Base-by-base conservation (phyloP, 257 asterid species). In the Rehmannia glutinosa region DNA sequence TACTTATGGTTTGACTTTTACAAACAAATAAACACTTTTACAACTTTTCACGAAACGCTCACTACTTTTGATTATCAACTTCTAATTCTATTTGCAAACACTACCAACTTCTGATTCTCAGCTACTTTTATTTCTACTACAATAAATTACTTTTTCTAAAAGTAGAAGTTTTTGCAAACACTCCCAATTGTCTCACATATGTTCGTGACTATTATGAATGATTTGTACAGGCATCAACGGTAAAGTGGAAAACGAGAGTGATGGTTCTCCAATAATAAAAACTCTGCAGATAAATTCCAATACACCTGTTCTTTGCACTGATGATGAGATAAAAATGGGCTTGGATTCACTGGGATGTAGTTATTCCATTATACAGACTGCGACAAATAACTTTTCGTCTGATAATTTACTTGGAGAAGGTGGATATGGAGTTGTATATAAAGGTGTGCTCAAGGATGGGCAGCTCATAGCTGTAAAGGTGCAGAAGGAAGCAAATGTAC, bases 371-470 rank as follows among this genome's bases (percentile, higher is more conserved):
- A 72, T 84, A 69, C 83, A 77, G 78, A 38, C 63, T 42, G 94
- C 92, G 62, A 89, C 96, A 3, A 67, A 73, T 59, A 70, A 79
- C 67, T 89, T 86, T 72, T 81, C 93, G 16, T 74, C 71, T 25
- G 81, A 77, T 10, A 83, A 87, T 58, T 64, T 85, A 63, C 75
- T 89, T 0, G 85, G 92, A 33, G 92, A 85, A 77, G 93, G 86
- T 11, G 85, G 82, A 8, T 83, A 79, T 60, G 95, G 86, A 57
- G 77, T 56, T 15, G 87, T 84, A 38, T 86, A 86, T 42, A 84
- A 77, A 80, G 95, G 95, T 6, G 36, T 60, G 80, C 85, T 86
- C 11, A 70, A 75, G 27, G 80, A 78, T 45, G 95, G 92, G 58
- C 84, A 84, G 76, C 59, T 47, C 53, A 76, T 89, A 32, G 86